These are phyloP conservation scores for Dorcoceras hygrometricum DNA, from an alignment of 257 asterid genomes.

Conservation along the genomic window DNA sequence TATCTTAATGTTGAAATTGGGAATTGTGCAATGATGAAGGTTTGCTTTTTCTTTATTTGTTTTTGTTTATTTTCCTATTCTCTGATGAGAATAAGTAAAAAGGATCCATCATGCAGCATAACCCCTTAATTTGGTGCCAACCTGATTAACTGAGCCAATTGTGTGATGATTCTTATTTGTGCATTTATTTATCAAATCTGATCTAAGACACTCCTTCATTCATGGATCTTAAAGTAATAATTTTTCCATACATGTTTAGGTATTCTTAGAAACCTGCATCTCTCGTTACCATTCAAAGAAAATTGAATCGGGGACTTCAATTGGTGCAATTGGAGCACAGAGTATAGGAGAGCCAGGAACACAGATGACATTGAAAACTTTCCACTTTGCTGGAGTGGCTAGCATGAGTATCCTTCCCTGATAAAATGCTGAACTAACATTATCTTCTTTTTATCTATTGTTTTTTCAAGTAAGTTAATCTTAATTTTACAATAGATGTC, in stretches of 20 bases:
- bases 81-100: neutral
- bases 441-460: constrained; percentile 20
- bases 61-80: constrained; percentile 6
- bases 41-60: neutral
- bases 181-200: neutral
- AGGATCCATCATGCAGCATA: neutral
- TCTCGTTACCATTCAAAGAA: constrained; percentile 73
- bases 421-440: constrained; percentile 21
- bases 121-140: neutral
- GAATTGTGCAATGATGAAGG: constrained; percentile 1
- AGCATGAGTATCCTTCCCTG: constrained; percentile 96
- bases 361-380: constrained; percentile 96
- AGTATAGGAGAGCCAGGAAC: constrained; percentile 99
- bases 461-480: constrained; percentile 30
- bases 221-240: constrained; percentile 15
- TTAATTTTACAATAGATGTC: constrained; percentile 67
- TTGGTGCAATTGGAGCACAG: constrained; percentile 97
- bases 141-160: neutral
- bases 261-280: constrained; percentile 71
- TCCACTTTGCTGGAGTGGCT: constrained; percentile 99
- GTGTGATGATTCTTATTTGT: neutral
- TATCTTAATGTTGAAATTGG: neutral
- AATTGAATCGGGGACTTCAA: constrained; percentile 84
- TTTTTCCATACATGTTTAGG: constrained; percentile 41
- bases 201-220: neutral